Evolutionary conservation across 805 yeast species (phyloP), one percentile per base, ranked within the genome.

Genomic region (Jamesozyma piceae): DNA sequence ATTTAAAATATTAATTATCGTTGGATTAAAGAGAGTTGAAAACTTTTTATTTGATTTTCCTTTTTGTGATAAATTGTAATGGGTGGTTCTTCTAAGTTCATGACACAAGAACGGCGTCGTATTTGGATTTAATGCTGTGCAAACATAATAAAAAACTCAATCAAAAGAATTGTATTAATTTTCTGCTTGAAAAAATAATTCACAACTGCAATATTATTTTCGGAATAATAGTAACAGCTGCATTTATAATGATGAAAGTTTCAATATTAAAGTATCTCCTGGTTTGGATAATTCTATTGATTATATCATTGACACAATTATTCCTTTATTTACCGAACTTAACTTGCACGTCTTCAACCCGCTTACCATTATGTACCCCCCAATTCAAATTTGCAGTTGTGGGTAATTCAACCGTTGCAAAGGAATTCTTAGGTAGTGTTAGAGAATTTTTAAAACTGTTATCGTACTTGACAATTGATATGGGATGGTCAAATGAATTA

Each of bases 401-500:
- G 18, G 58, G 52, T 2, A 46, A 49, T 26, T 54, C 62, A 3
- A 40, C 40, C 2, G 47, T 48, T 27, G 49, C 60, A 9, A 32
- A 47, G 29, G 57, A 54, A 22, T 47, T 60, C 27, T 42, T 60
- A 9, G 43, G 36, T 10, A 53, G 56, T 22, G 46, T 55, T 11
- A 46, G 54, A 31, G 61, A 58, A 35, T 48, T 60, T 39, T 34
- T 58, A 26, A 51, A 43, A 27, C 42, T 60, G 19, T 35, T 60
- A 10, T 60, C 64, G 2, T 60, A 54, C 38, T 39, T 60, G 39
- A 54, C 62, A 2, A 42, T 56, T 11, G 63, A 60, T 31, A 50
- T 58, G 51, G 57, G 56, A 1, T 53, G 59, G 60, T 39, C 47
- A 19, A 45, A 45, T 26, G 48, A 39, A 4, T 21, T 49, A 18